Percentiles rank a stretch among this genome's conserved stretches.
phyloP scores from a whole-genome alignment of 768 basidiomycete species.

The Boletus tomentosulus region DNA sequence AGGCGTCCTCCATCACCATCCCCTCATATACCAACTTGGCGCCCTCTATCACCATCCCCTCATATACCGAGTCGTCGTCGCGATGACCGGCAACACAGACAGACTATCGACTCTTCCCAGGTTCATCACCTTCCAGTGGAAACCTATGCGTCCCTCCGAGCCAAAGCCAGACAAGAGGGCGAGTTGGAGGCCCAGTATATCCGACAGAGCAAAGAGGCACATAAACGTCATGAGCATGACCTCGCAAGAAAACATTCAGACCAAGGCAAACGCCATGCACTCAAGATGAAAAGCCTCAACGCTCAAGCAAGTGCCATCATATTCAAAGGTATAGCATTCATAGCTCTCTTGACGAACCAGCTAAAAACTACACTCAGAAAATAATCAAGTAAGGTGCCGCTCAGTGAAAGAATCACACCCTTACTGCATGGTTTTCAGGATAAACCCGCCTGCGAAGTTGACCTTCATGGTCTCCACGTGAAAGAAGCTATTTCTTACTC shows the following conservation, averaged over 20 bases:
- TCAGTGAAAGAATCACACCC: background rate
- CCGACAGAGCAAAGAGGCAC: constrained; percentile 68
- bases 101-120: no score
- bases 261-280: constrained; percentile 72
- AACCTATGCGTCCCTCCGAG: constrained; percentile 61
- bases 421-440: constrained; percentile 37
- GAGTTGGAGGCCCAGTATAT: constrained; percentile 67
- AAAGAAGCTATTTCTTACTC: constrained; percentile 81
- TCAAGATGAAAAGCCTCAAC: constrained; percentile 72
- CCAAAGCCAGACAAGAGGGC: constrained; percentile 71
- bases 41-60: background rate
- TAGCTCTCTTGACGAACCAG: background rate
- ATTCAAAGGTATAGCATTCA: constrained; percentile 34
- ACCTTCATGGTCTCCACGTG: constrained; percentile 89
- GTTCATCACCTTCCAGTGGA: background rate
- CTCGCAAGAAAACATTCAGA: constrained; percentile 77
- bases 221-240: constrained; percentile 65
- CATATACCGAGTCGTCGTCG: background rate
- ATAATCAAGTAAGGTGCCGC: constrained; percentile 53
- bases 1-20: no score
- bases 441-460: constrained; percentile 66
- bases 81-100: constrained; percentile 10
- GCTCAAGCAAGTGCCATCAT: constrained; percentile 82
- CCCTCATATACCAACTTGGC: no score
- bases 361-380: constrained; percentile 43